Evolutionary conservation across 1,139 yeast genomes (phyloP).

Genomic region (Geotrichum histeridarum): DNA sequence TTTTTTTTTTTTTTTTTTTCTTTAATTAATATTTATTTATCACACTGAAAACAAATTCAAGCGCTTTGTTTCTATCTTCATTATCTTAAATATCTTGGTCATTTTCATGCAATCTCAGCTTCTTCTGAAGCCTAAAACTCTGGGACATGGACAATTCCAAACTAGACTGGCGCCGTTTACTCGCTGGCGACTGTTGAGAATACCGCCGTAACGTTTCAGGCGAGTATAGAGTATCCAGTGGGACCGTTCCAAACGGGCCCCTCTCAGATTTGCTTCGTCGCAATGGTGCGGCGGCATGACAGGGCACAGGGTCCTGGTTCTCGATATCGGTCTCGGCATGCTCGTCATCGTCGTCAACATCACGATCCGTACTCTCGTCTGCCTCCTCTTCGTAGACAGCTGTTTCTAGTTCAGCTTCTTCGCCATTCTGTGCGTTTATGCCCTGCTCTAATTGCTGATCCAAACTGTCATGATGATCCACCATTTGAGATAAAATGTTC

Average conservation of each 20-base stretch:
- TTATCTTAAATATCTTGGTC: background rate
- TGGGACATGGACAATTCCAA: conserved; percentile 6
- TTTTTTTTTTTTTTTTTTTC: too few species aligned
- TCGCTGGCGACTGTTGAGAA: background rate
- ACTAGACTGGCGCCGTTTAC: conserved; percentile 3
- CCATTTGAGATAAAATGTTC: conserved; percentile 2
- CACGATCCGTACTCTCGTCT: conserved; percentile 1
- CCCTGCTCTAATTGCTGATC: background rate
- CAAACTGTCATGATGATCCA: conserved; percentile 3
- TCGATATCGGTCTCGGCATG: conserved; percentile 2
- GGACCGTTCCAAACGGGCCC: background rate
- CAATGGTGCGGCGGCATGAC: background rate
- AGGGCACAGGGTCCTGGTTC: background rate
- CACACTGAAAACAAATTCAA: too few species aligned
- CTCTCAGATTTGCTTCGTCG: conserved; percentile 1
- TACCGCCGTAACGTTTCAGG: background rate
- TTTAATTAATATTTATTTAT: too few species aligned
- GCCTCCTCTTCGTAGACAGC: background rate
- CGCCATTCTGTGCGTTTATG: background rate
- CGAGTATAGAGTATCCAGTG: background rate
- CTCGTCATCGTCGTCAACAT: conserved; percentile 8
- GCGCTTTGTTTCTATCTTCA: too few species aligned
- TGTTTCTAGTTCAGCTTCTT: background rate
- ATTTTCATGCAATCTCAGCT: conserved; percentile 7
- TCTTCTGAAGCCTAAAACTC: conserved; percentile 1